Percentiles rank a stretch among this genome's conserved stretches.
phyloP scores from a whole-genome alignment of 108 stramenopile genomes.

The Nitzschia putrida region DNA sequence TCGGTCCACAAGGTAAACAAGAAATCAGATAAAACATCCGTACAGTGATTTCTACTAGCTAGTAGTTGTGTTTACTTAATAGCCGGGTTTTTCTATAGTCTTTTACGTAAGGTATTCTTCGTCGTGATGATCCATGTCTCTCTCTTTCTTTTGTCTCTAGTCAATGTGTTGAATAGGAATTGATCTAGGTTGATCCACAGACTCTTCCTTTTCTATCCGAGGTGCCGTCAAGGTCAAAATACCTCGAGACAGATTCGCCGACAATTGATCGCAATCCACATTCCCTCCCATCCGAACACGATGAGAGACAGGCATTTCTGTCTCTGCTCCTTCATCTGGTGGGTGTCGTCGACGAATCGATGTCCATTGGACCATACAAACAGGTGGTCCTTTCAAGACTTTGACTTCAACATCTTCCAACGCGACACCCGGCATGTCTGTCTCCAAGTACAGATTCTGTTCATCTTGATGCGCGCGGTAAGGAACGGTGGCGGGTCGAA shows the following conservation, averaged over 20 bases:
- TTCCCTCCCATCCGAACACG: slow-evolving; percentile 19
- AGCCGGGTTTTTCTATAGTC: too few species aligned
- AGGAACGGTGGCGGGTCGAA: too few species aligned
- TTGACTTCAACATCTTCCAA: slow-evolving; percentile 15
- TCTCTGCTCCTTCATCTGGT: not conserved
- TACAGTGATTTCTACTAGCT: too few species aligned
- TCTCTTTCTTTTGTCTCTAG: not conserved
- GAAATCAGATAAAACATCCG: too few species aligned
- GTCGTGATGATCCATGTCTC: too few species aligned
- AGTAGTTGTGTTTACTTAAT: too few species aligned
- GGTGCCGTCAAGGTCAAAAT: slow-evolving; percentile 22
- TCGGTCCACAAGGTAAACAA: too few species aligned
- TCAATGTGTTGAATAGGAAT: slow-evolving; percentile 8
- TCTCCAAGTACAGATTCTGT: slow-evolving; percentile 19
- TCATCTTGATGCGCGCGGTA: slow-evolving; percentile 16
- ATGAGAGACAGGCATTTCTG: not conserved
- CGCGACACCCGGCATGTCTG: slow-evolving; percentile 16
- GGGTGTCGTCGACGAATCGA: not conserved
- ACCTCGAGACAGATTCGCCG: slow-evolving; percentile 20
- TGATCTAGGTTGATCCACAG: not conserved
- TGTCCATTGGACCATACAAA: slow-evolving; percentile 30
- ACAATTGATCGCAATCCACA: slow-evolving; percentile 24
- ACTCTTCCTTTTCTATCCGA: slow-evolving; percentile 5
- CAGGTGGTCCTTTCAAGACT: slow-evolving; percentile 3
- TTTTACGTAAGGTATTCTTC: too few species aligned